Percentiles rank a stretch among this genome's conserved stretches.
phyloP scores from a whole-genome alignment of 306 rosid species.

The Erythrophleum fordii region DNA sequence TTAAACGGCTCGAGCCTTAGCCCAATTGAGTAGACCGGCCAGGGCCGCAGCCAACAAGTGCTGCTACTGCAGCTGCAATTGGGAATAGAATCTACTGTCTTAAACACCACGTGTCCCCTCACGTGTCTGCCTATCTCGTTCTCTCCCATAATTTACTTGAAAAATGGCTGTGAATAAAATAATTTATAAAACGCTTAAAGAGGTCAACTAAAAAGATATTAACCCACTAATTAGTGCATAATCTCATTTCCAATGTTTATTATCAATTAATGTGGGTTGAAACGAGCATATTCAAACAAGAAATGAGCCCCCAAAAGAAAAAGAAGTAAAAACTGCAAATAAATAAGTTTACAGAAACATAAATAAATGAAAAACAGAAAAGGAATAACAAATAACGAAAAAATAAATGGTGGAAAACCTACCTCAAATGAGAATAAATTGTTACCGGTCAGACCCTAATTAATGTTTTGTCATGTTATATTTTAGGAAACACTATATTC shows the following conservation, averaged over 20 bases:
- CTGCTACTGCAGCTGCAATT: slow-evolving; percentile 16
- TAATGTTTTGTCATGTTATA: background rate
- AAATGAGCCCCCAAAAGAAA: background rate
- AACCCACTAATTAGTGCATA: slow-evolving; percentile 22
- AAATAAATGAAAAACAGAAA: background rate
- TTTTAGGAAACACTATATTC: no score
- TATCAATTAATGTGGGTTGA: background rate
- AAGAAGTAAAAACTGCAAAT: background rate
- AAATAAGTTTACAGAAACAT: background rate
- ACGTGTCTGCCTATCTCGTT: slow-evolving; percentile 28
- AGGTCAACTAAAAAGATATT: slow-evolving; percentile 37
- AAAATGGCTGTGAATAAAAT: background rate
- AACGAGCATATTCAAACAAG: background rate
- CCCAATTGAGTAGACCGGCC: background rate
- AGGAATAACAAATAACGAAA: background rate
- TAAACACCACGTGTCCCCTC: slow-evolving; percentile 35
- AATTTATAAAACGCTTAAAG: background rate
- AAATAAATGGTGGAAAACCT: background rate
- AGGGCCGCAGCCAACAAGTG: slow-evolving; percentile 28
- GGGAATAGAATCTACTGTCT: slow-evolving; percentile 39
- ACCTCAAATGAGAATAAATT: background rate
- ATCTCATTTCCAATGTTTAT: background rate
- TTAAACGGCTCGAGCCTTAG: no score
- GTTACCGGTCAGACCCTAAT: slow-evolving; percentile 4
- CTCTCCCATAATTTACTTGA: background rate